phyloP scores from a whole-genome alignment of 768 basidiomycete genomes.

The Psilocybe sp. region DNA sequence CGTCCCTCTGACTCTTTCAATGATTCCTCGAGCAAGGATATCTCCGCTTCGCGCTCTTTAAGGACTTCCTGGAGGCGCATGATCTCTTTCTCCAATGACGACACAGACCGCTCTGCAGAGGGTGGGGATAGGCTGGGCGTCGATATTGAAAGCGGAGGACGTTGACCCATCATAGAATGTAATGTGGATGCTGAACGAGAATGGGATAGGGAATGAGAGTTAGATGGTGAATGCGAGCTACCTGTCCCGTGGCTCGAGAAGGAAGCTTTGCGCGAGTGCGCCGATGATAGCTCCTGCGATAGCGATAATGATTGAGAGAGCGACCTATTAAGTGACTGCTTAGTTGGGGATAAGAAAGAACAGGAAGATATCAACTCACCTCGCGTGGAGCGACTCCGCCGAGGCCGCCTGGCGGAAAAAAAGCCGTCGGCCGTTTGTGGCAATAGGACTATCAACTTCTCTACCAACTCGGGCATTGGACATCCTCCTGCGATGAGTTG shows the following conservation, averaged over 20 bases:
- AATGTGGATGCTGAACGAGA: slow-evolving; percentile 45
- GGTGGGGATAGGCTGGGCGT: slow-evolving; percentile 36
- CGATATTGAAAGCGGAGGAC: slow-evolving; percentile 61
- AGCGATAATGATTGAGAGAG: slow-evolving; percentile 92
- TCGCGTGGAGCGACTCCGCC: slow-evolving; percentile 84
- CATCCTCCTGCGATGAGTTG: slow-evolving; percentile 51
- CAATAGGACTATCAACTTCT: slow-evolving; percentile 42
- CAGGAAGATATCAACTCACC: slow-evolving; percentile 38
- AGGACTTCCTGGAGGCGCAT: slow-evolving; percentile 93
- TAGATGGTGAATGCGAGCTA: slow-evolving; percentile 60
- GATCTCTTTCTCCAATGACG: slow-evolving; percentile 90
- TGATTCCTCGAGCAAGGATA: slow-evolving; percentile 65
- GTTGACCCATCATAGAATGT: slow-evolving; percentile 26
- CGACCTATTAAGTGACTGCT: slow-evolving; percentile 47
- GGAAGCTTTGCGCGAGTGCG: slow-evolving; percentile 80
- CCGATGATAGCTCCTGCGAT: slow-evolving; percentile 94
- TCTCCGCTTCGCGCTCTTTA: slow-evolving; percentile 90
- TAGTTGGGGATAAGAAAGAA: slow-evolving; percentile 9
- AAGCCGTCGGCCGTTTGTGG: slow-evolving; percentile 59
- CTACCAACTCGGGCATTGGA: slow-evolving; percentile 50
- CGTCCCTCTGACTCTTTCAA: slow-evolving; percentile 35
- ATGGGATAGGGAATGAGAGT: slow-evolving; percentile 55
- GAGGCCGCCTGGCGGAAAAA: slow-evolving; percentile 90
- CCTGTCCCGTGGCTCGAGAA: slow-evolving; percentile 73
- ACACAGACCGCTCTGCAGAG: slow-evolving; percentile 70